Conservation (phyloP, 2,329 filamentous ascomycete species). For the Xylaria sp. region DNA sequence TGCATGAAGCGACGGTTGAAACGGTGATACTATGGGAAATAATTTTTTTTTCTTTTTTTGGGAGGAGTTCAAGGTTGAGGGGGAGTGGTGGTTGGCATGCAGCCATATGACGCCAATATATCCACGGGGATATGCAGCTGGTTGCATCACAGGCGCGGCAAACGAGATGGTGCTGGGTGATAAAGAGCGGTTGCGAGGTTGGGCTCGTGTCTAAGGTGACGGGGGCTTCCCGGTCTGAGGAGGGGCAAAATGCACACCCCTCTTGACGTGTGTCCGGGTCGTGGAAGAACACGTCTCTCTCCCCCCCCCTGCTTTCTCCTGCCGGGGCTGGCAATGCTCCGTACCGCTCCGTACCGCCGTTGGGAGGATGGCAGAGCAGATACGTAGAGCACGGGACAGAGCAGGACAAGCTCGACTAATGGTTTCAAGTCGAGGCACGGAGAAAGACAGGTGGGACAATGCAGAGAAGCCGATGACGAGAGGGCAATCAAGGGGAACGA, state of each 20-base stretch:
- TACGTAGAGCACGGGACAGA: neutral
- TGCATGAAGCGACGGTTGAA: neutral
- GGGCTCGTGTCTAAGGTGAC: neutral
- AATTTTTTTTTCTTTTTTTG: neutral
- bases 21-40: neutral
- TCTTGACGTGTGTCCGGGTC: slow-evolving; percentile 7
- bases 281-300: neutral
- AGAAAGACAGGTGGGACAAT: slow-evolving; percentile 4
- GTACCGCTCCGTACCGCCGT: neutral
- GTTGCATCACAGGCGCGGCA: neutral
- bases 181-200: neutral
- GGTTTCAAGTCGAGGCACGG: slow-evolving; percentile 8
- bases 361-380: neutral
- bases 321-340: no score
- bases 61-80: neutral
- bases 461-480: slow-evolving; percentile 1
- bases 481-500: neutral
- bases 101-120: neutral
- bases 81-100: neutral
- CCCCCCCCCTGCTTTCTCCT: neutral
- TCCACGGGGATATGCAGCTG: neutral
- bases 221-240: neutral
- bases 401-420: neutral
- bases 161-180: slow-evolving; percentile 1
- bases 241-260: neutral